These are phyloP conservation scores for Harrya chromipes DNA, from an alignment of 768 basidiomycete species.

Conservation along the genomic window DNA sequence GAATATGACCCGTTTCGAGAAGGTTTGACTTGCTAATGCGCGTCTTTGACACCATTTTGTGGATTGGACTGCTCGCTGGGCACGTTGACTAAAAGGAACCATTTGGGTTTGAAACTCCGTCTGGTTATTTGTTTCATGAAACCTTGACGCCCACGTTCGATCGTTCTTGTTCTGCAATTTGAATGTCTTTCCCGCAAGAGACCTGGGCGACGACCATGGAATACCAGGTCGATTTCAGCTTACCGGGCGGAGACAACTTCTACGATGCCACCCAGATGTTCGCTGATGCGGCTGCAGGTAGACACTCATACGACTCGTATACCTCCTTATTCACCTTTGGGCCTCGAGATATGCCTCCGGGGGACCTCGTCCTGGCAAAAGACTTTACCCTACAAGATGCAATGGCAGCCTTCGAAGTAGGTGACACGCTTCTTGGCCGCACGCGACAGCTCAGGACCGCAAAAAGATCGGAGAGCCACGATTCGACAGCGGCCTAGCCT, in stretches of 20 bases:
- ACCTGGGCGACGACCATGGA: constrained; percentile 19
- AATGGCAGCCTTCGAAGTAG: constrained; percentile 92
- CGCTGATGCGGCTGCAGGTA: constrained; percentile 59
- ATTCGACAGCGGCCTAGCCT: constrained; percentile 75
- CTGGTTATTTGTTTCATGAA: constrained; percentile 7
- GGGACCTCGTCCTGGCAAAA: constrained; percentile 61
- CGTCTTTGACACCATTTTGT: constrained; percentile 6
- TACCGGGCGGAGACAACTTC: constrained; percentile 61
- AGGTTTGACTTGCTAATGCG: constrained; percentile 1
- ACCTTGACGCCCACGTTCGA: constrained; percentile 1
- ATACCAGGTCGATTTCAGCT: constrained; percentile 3
- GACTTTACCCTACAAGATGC: constrained; percentile 78
- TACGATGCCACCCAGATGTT: constrained; percentile 63
- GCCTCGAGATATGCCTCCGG: constrained; percentile 58
- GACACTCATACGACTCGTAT: not conserved
- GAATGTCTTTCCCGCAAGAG: constrained; percentile 4
- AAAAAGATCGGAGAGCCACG: constrained; percentile 88
- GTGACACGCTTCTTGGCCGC: constrained; percentile 14
- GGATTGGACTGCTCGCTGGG: not conserved
- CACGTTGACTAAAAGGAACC: constrained; percentile 7
- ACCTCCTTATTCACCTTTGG: constrained; percentile 10
- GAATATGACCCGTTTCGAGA: constrained; percentile 52
- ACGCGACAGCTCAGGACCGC: constrained; percentile 10
- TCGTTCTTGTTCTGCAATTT: not conserved
- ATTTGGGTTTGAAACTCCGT: constrained; percentile 32